Base-by-base conservation (phyloP, 1,139 yeast species). In the Pichia sorboxylosa region DNA sequence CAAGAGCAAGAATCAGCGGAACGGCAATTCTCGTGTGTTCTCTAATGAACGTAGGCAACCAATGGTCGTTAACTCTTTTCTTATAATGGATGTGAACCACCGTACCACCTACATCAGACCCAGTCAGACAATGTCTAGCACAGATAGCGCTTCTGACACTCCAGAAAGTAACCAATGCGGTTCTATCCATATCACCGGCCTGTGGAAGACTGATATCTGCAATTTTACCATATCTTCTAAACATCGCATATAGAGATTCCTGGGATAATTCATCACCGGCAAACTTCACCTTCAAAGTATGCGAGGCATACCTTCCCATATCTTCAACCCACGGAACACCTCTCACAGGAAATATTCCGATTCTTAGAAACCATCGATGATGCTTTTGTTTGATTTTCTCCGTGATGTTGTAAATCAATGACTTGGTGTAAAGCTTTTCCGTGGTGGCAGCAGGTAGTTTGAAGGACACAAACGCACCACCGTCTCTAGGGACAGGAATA, bases 251-350 rank as follows among this genome's bases (percentile, higher is more conserved):
- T 31, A 87, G 54, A 37, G 81, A 84, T 54, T 90, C 97, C 48
- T 87, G 95, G 0, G 84, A 70, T 41, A 87, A 55, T 19, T 62
- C 64, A 0, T 77, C 66, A 1, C 96, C 96, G 41, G 80, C 85
- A 49, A 78, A 85, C 24, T 66, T 65, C 4, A 87, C 75, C 36
- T 69, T 66, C 23, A 90, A 56, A 16, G 65, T 63, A 10, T 64
- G 58, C 38, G 79, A 74, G 8, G 94, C 93, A 42, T 67, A 69
- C 42, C 96, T 61, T 44, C 81, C 69, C 50, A 90, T 63, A 52
- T 90, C 98, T 55, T 90, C 97, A 41, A 90, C 81, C 96, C 97
- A 90, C 0, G 98, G 98, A 0, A 73, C 66, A 37, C 98, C 98
- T 44, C 79, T 78, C 1, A 92, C 97, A 0, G 82, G 74, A 47